These are phyloP conservation scores for Prunus mume DNA, from an alignment of 306 rosid genomes.

Conservation along the genomic window DNA sequence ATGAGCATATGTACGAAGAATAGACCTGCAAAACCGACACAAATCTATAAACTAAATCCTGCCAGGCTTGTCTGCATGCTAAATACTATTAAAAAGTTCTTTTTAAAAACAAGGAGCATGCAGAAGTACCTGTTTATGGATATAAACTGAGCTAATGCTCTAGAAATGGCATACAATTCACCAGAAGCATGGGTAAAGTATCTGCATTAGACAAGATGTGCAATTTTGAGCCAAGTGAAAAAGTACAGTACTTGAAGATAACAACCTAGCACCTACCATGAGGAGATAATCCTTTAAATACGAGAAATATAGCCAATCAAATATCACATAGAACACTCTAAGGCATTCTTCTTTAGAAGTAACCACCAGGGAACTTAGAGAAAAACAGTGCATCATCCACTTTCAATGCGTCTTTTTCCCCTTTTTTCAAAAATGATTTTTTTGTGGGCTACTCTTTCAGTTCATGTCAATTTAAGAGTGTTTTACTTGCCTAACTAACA, in stretches of 20 bases:
- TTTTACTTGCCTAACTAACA: background rate
- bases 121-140: constrained; percentile 55
- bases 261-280: background rate
- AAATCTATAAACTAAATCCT: constrained; percentile 20
- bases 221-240: constrained; percentile 4
- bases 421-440: background rate
- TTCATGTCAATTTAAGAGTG: background rate
- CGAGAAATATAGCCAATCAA: background rate
- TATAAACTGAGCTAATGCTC: constrained; percentile 64
- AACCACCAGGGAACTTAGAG: background rate
- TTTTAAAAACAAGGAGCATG: background rate
- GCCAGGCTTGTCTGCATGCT: background rate
- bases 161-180: constrained; percentile 55
- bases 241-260: background rate
- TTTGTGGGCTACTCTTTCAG: background rate
- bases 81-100: constrained; percentile 7
- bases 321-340: background rate
- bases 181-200: constrained; percentile 69
- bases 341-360: background rate
- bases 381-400: background rate
- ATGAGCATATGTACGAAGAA: constrained; percentile 64
- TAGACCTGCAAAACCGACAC: constrained; percentile 36
- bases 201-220: constrained; percentile 37
- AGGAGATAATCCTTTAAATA: background rate
- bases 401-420: background rate